Conservation (phyloP, 2,329 filamentous ascomycete genomes). For the Aspergillus sp. region DNA sequence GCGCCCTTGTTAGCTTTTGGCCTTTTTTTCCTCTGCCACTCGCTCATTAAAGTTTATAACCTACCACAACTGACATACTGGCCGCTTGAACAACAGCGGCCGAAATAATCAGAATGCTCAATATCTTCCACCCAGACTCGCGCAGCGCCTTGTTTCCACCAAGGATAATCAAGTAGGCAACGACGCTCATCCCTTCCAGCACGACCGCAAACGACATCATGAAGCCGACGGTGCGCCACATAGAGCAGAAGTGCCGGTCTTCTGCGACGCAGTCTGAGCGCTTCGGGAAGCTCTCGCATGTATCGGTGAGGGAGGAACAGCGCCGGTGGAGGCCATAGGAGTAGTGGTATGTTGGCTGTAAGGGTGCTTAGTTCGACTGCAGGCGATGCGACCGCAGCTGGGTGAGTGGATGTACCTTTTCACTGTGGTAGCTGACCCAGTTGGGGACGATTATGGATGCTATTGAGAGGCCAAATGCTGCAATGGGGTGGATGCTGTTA, state of each 20-base stretch:
- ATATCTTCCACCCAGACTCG: conserved; percentile 77
- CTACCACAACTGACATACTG: conserved; percentile 81
- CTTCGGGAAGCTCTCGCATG: conserved; percentile 61
- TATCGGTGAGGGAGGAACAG: conserved; percentile 69
- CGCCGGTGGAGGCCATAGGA: conserved; percentile 76
- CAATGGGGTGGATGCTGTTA: conserved; percentile 23
- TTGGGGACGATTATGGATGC: conserved; percentile 47
- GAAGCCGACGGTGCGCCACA: conserved; percentile 89
- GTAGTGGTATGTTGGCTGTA: conserved; percentile 56
- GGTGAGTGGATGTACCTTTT: no score
- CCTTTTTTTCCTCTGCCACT: no score
- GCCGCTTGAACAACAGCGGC: conserved; percentile 70
- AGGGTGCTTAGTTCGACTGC: neutral
- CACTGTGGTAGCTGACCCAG: conserved; percentile 49
- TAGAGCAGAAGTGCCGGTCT: conserved; percentile 77
- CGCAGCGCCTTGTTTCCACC: conserved; percentile 76
- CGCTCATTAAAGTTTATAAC: neutral
- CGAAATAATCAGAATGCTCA: conserved; percentile 64
- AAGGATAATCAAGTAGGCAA: conserved; percentile 75
- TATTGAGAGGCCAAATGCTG: conserved; percentile 47
- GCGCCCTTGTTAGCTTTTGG: neutral
- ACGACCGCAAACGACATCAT: conserved; percentile 81
- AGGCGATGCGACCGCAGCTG: neutral
- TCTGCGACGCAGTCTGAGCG: conserved; percentile 65
- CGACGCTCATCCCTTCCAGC: conserved; percentile 76